Evolutionary conservation across 2,329 filamentous ascomycete genomes (phyloP).

Genomic region (Bretziella fagacearum): DNA sequence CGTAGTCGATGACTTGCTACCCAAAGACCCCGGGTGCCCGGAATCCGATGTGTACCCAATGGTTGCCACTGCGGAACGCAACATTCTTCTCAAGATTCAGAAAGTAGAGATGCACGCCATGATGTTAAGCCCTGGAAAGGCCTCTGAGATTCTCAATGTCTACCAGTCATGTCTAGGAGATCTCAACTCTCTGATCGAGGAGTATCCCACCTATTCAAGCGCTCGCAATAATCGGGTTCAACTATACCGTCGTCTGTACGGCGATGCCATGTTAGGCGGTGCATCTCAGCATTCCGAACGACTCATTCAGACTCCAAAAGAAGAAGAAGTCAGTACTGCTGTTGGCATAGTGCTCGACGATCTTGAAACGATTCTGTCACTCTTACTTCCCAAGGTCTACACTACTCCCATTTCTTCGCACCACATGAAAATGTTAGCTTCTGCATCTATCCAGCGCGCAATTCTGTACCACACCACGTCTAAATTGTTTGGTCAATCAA

Average conservation of each 20-base stretch:
- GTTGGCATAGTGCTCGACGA: conserved; percentile 32
- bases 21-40: conserved; percentile 39
- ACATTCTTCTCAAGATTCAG: conserved; percentile 38
- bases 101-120: conserved; percentile 36
- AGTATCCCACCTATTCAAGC: conserved; percentile 50
- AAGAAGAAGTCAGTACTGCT: conserved; percentile 24
- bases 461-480: conserved; percentile 44
- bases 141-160: conserved; percentile 21
- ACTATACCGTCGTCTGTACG: conserved; percentile 42
- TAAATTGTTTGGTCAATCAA: conserved; percentile 26
- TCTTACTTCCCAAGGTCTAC: conserved; percentile 37
- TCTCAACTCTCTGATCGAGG: conserved; percentile 38
- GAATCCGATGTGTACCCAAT: conserved; percentile 33
- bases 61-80: conserved; percentile 33
- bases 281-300: conserved; percentile 25
- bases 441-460: conserved; percentile 55
- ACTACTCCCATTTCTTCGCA: conserved; percentile 42
- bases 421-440: conserved; percentile 47
- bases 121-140: conserved; percentile 16
- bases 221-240: conserved; percentile 62
- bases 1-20: conserved; percentile 36
- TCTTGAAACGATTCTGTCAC: conserved; percentile 38
- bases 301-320: conserved; percentile 25
- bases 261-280: conserved; percentile 38
- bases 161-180: conserved; percentile 32